These are phyloP conservation scores for Mycena capillaripes DNA, from an alignment of 768 basidiomycete species.

Conservation along the genomic window DNA sequence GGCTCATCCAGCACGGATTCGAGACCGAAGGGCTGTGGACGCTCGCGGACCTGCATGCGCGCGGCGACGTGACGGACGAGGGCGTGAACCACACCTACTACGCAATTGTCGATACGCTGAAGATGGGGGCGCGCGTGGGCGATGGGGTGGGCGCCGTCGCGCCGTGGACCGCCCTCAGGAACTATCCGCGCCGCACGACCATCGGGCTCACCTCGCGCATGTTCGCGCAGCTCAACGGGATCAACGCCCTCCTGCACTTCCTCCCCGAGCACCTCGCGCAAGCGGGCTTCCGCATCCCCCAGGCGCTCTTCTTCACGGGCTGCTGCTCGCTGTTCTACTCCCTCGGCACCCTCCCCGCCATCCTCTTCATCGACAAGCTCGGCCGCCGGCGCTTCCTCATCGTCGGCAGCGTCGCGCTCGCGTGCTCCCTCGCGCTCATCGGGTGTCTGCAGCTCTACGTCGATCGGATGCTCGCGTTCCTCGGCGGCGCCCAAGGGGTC, in stretches of 20 bases:
- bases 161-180: conserved; percentile 60
- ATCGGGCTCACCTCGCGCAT: conserved; percentile 68
- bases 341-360: conserved; percentile 64
- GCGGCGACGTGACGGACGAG: conserved; percentile 59
- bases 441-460: conserved; percentile 64
- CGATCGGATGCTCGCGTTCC: conserved; percentile 46
- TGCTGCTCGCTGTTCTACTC: conserved; percentile 64
- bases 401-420: conserved; percentile 57
- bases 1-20: conserved; percentile 68
- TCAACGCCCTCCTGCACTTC: conserved; percentile 70
- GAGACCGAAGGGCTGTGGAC: conserved; percentile 60
- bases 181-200: conserved; percentile 61
- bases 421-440: conserved; percentile 59
- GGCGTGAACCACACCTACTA: conserved; percentile 61
- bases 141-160: conserved; percentile 47
- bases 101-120: conserved; percentile 55
- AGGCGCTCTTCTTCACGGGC: conserved; percentile 60
- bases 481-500: conserved; percentile 45
- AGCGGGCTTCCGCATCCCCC: conserved; percentile 60
- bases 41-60: conserved; percentile 69
- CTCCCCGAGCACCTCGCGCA: conserved; percentile 66
- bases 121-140: conserved; percentile 49
- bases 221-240: conserved; percentile 68
- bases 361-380: conserved; percentile 66
- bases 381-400: conserved; percentile 67